Percentiles rank a stretch among this genome's conserved stretches.
phyloP scores from a whole-genome alignment of 768 basidiomycete genomes.

The Russula abietina region DNA sequence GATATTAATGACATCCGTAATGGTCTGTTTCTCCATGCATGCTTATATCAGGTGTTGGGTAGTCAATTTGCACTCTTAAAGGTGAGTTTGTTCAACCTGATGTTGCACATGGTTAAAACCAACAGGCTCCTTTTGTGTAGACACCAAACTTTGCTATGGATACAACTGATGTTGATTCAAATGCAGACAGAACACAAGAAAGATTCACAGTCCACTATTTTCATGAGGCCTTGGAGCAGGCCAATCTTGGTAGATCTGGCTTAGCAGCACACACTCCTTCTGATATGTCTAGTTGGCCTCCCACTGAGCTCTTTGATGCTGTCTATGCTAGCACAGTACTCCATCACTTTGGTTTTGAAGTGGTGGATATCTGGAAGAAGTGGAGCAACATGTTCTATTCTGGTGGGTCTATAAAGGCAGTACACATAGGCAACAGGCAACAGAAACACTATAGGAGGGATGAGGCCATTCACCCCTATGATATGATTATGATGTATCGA shows the following conservation, averaged over 20 bases:
- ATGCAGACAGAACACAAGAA: background rate
- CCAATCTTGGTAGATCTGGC: rapidly evolving
- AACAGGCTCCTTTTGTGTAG: background rate
- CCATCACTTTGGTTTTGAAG: background rate
- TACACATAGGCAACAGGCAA: no score
- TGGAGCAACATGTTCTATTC: background rate
- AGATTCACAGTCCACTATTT: background rate
- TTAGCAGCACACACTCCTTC: background rate
- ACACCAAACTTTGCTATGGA: slow-evolving; percentile 7
- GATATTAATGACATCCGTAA: background rate
- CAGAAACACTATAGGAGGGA: no score
- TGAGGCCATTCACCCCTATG: no score
- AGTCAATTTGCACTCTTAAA: background rate
- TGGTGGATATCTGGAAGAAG: background rate
- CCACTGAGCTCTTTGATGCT: background rate
- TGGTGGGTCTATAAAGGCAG: no score
- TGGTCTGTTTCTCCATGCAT: background rate
- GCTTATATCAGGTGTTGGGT: background rate
- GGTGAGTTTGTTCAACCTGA: background rate
- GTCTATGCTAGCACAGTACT: background rate
- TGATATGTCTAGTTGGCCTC: background rate
- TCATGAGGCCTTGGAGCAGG: background rate
- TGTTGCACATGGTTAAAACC: background rate
- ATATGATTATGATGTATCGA: background rate
- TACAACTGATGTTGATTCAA: background rate